Conservation (phyloP, 208 protist genomes). For the Trypanosoma caninum region DNA sequence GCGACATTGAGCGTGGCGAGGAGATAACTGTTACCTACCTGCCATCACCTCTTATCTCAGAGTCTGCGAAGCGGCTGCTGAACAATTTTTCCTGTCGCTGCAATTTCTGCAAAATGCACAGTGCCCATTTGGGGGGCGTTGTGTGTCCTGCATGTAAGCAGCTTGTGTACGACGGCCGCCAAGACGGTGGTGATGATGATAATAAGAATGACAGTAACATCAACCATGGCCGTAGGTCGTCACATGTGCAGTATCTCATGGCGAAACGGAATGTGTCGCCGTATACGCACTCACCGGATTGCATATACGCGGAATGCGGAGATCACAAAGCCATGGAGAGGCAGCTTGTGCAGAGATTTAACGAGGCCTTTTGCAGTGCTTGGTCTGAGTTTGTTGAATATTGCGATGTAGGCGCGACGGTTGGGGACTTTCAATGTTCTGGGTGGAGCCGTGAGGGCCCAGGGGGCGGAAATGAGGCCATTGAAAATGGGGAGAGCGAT, state of each 20-base stretch:
- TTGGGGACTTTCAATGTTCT: neutral
- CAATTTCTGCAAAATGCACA: conserved; percentile 32
- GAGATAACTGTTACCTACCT: conserved; percentile 73
- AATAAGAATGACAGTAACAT: neutral
- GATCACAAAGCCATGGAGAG: neutral
- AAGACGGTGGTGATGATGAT: neutral
- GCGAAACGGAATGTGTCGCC: neutral
- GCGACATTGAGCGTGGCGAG: conserved; percentile 55
- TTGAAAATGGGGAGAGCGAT: conserved; percentile 1
- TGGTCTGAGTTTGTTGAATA: conserved; percentile 10
- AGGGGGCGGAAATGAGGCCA: neutral
- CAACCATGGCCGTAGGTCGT: too few relatives aligned
- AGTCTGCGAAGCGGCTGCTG: conserved; percentile 18
- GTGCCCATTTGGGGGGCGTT: conserved; percentile 43
- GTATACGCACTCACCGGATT: conserved; percentile 14
- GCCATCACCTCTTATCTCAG: conserved; percentile 32
- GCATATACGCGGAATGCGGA: neutral
- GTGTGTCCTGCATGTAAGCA: conserved; percentile 44
- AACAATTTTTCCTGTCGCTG: conserved; percentile 51
- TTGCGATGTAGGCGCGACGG: too few relatives aligned
- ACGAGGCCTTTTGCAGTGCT: neutral
- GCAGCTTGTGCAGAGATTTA: conserved; percentile 2
- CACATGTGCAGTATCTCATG: too few relatives aligned
- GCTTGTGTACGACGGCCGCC: conserved; percentile 42
- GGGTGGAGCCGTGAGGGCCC: neutral